These are phyloP conservation scores for Candida xiaguanensis DNA, from an alignment of 805 yeast genomes.

Conservation along the genomic window DNA sequence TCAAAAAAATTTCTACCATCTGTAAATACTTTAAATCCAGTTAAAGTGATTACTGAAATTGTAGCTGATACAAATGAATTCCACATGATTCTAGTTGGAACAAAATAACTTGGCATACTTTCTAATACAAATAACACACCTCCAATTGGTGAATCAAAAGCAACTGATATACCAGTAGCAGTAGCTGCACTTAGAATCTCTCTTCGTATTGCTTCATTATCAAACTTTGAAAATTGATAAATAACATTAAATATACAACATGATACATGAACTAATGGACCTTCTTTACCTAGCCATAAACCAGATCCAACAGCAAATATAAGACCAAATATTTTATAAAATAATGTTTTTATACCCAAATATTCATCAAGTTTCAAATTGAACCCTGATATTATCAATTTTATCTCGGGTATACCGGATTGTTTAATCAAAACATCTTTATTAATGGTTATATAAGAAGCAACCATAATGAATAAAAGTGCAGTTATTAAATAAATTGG, in stretches of 20 bases:
- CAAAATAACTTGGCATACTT: constrained; percentile 60
- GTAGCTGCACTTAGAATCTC: constrained; percentile 75
- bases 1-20: constrained; percentile 41
- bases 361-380: constrained; percentile 45
- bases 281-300: constrained; percentile 81
- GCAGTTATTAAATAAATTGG: constrained; percentile 34
- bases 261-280: constrained; percentile 79
- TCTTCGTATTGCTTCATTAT: constrained; percentile 58
- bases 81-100: constrained; percentile 71
- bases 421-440: constrained; percentile 28
- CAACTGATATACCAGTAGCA: constrained; percentile 98
- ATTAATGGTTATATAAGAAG: constrained; percentile 26
- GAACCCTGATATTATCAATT: constrained; percentile 64
- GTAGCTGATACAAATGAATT: constrained; percentile 78
- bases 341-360: constrained; percentile 48
- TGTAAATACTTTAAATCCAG: constrained; percentile 36
- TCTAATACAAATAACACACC: constrained; percentile 80
- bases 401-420: constrained; percentile 74
- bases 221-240: constrained; percentile 14
- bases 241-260: constrained; percentile 49
- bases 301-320: constrained; percentile 71
- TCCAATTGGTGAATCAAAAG: constrained; percentile 95
- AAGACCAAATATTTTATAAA: constrained; percentile 55
- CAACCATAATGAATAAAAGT: constrained; percentile 18
- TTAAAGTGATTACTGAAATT: constrained; percentile 58